These are phyloP conservation scores for Backusella tarrabulga DNA, from an alignment of 192 early-diverging fungal species.

Conservation along the genomic window DNA sequence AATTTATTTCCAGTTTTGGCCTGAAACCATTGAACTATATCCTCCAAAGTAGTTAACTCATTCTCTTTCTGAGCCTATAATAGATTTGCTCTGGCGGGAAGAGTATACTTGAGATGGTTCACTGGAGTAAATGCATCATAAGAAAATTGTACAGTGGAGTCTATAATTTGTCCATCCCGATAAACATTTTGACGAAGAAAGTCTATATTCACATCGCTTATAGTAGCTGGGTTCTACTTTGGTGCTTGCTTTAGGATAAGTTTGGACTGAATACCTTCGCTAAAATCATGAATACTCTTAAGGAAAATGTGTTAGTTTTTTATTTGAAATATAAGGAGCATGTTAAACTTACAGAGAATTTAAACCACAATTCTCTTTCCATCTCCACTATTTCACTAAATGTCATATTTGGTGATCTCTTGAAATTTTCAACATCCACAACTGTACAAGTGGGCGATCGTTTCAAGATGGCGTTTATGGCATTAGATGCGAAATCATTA, in stretches of 20 bases:
- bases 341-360: constrained; percentile 48
- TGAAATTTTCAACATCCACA: constrained; percentile 82
- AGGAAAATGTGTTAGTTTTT: not conserved
- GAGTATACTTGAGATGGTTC: constrained; percentile 51
- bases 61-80: constrained; percentile 33
- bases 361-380: constrained; percentile 78
- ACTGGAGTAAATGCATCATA: constrained; percentile 44
- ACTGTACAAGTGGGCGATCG: constrained; percentile 86
- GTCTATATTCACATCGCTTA: constrained; percentile 46
- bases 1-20: constrained; percentile 57
- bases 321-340: not conserved
- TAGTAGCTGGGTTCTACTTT: constrained; percentile 69
- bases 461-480: constrained; percentile 56
- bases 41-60: constrained; percentile 25
- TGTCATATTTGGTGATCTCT: constrained; percentile 58
- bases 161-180: constrained; percentile 15
- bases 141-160: constrained; percentile 33
- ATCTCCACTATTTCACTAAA: constrained; percentile 80
- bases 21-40: constrained; percentile 59
- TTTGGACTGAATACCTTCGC: constrained; percentile 81
- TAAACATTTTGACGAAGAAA: constrained; percentile 47
- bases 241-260: constrained; percentile 72
- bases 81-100: constrained; percentile 68
- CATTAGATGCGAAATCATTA: constrained; percentile 64
- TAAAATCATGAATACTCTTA: constrained; percentile 72